phyloP scores from a whole-genome alignment of 208 protist species.

The Leishmania tropica region DNA sequence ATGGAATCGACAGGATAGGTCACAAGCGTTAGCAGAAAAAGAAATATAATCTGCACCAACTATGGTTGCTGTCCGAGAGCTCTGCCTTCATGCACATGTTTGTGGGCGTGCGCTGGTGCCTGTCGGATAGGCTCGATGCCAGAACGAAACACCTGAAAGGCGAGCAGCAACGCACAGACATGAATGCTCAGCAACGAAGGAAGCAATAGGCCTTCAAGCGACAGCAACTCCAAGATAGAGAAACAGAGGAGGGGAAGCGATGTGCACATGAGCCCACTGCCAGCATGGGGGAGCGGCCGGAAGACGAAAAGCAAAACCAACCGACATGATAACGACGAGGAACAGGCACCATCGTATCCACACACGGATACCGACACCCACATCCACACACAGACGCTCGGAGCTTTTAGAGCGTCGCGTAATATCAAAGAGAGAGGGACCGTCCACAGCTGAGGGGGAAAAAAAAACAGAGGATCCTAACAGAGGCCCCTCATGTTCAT shows the following conservation, averaged over 20 bases:
- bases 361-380: not conserved
- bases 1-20: not conserved
- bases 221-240: not conserved
- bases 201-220: not conserved
- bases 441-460: too few species aligned
- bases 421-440: not conserved
- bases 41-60: not conserved
- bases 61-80: not conserved
- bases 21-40: not conserved
- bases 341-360: not conserved
- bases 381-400: not conserved
- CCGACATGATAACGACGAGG: not conserved
- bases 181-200: not conserved
- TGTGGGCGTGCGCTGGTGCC: not conserved
- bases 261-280: not conserved
- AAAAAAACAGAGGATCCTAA: too few species aligned
- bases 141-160: not conserved
- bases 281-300: not conserved
- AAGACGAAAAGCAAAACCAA: not conserved
- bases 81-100: not conserved
- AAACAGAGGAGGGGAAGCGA: not conserved
- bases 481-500: too few species aligned
- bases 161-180: not conserved
- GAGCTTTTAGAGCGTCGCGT: not conserved
- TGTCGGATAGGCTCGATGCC: not conserved